Conservation (phyloP, 23 red algal genomes). For the Agarophyton chilense region DNA sequence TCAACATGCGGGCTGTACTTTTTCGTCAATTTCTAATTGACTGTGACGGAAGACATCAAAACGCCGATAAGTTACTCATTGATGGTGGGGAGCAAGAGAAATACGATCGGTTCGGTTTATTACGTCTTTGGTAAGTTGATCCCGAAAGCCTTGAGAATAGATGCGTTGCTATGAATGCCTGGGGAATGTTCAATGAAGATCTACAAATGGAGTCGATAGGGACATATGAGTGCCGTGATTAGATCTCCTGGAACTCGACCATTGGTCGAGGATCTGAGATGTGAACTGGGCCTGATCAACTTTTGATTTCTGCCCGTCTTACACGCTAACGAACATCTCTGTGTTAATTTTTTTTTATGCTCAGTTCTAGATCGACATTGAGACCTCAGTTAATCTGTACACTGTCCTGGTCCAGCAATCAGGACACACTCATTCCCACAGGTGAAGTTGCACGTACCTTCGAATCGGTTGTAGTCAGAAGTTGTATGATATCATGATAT, state of each 20-base stretch:
- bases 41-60: too few relatives aligned
- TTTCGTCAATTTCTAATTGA: too few relatives aligned
- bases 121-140: slow-evolving; percentile 9
- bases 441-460: not conserved
- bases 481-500: slow-evolving; percentile 53
- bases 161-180: not conserved
- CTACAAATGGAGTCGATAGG: slow-evolving; percentile 32
- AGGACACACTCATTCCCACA: not conserved
- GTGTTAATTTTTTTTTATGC: not conserved
- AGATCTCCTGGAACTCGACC: slow-evolving; percentile 19
- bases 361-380: slow-evolving; percentile 3
- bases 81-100: too few relatives aligned
- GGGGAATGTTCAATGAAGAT: not conserved
- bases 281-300: not conserved
- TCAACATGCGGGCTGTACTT: too few relatives aligned
- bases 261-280: slow-evolving; percentile 21
- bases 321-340: not conserved
- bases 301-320: not conserved
- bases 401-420: not conserved
- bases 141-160: not conserved
- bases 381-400: slow-evolving; percentile 2
- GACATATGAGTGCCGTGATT: slow-evolving; percentile 39
- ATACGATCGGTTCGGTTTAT: too few relatives aligned
- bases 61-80: too few relatives aligned
- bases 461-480: slow-evolving; percentile 14